Evolutionary conservation across 2,329 filamentous ascomycete genomes (phyloP).

Genomic region (Exophiala phaeomuriformis): DNA sequence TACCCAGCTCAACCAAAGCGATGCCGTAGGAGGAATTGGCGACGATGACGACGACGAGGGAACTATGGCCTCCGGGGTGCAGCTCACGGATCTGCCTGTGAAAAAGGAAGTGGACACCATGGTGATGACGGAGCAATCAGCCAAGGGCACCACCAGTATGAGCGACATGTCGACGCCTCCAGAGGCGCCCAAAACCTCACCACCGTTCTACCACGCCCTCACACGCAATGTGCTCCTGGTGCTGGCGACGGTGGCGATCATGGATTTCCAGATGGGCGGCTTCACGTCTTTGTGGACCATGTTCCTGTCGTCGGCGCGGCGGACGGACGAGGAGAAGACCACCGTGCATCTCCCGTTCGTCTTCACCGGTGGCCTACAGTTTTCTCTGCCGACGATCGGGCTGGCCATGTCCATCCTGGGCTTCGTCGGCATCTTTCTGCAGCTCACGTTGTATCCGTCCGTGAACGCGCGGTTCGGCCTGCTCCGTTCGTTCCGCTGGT

Average conservation of each 20-base stretch:
- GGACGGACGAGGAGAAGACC: conserved; percentile 35
- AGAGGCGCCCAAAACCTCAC: conserved; percentile 1
- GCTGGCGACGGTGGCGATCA: conserved; percentile 58
- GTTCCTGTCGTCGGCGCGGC: conserved; percentile 67
- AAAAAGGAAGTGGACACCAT: neutral
- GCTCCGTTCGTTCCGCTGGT: conserved; percentile 59
- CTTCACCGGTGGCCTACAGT: conserved; percentile 65
- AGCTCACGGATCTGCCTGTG: conserved; percentile 23
- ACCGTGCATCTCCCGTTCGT: conserved; percentile 45
- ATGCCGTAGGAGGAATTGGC: conserved; percentile 1
- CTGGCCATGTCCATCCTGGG: conserved; percentile 69
- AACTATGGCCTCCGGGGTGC: conserved; percentile 13
- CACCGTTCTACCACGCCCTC: conserved; percentile 46
- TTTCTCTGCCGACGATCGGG: conserved; percentile 63
- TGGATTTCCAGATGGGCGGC: conserved; percentile 64
- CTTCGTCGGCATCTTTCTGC: conserved; percentile 63
- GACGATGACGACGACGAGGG: conserved; percentile 9
- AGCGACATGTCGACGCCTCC: conserved; percentile 1
- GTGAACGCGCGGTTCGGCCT: conserved; percentile 62
- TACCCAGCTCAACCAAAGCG: conserved; percentile 11
- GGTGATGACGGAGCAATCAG: no score
- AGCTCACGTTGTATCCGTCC: conserved; percentile 62
- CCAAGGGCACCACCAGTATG: neutral
- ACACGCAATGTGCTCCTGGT: conserved; percentile 50
- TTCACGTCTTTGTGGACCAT: conserved; percentile 72